Base-by-base conservation (phyloP, 164 flowering plant genomes). In the Litsea cubeba region DNA sequence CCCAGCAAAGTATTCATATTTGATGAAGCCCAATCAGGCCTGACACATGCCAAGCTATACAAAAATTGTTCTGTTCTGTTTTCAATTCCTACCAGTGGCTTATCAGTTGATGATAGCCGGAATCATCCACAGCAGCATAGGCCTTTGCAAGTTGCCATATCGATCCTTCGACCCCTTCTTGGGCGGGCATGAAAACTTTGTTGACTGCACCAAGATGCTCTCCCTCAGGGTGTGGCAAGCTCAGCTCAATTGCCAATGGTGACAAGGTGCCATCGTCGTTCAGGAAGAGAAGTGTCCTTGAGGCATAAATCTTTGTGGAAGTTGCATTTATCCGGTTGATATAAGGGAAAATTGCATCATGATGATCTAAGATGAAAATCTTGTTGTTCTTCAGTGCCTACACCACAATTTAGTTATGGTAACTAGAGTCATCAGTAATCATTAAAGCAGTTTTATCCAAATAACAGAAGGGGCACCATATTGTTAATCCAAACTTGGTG, bases 91-190 rank as follows among this genome's bases (percentile, higher is more conserved):
- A 94, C 98, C 97, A 93, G 79, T 95, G 99, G 80, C 98, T 95
- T 23, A 90, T 84, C 57, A 95, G 93, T 81, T 93, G 97, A 74
- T 95, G 98, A 65, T 80, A 81, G 57, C 98, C 98, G 4, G 97
- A 89, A 80, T 95, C 97, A 73, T 87, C 89, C 1, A 94, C 97
- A 30, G 94, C 90, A 50, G 77, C 97, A 79, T 91, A 91, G 71
- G 97, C 98, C 79, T 95, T 95, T 20, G 97, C 97, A 46, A 91
- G 85, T 76, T 93, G 98, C 98, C 96, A 93, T 0, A 89, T 74
- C 2, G 94, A 80, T 20, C 85, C 87, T 72, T 85, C 88, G 22
- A 89, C 80, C 0, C 91, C 93, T 0, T 82, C 35, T 54, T 86
- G 87, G 18, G 89, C 85, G 2, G 93, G 93, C 26, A 89, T 90